Evolutionary conservation across 2,329 filamentous ascomycete species (phyloP).

Genomic region (Cadophora sp.): DNA sequence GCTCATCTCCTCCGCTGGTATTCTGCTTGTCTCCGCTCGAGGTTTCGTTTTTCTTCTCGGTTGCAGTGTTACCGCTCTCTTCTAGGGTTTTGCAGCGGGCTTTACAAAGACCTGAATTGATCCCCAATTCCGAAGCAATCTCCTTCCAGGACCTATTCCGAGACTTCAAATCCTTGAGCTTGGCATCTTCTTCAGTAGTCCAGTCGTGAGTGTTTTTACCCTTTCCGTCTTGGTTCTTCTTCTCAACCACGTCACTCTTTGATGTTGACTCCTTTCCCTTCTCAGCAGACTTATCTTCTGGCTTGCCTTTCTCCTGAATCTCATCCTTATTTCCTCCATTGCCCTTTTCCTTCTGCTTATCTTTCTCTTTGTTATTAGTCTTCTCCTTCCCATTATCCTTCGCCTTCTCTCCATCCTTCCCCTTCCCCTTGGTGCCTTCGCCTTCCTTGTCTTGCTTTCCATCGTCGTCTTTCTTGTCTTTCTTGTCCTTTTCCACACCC

Average conservation of each 20-base stretch:
- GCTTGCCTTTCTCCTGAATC: slow-evolving; percentile 12
- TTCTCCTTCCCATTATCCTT: slow-evolving; percentile 16
- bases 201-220: slow-evolving; percentile 22
- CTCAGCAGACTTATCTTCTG: slow-evolving; percentile 12
- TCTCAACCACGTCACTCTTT: slow-evolving; percentile 4
- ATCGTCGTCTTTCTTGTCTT: slow-evolving; percentile 5
- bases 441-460: slow-evolving; percentile 10
- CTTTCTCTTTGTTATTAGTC: not conserved
- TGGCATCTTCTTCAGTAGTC: slow-evolving; percentile 39
- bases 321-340: slow-evolving; percentile 13
- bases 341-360: not conserved
- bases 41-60: not conserved
- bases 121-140: slow-evolving; percentile 26
- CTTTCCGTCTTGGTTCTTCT: slow-evolving; percentile 16
- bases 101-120: slow-evolving; percentile 7
- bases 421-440: not conserved
- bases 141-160: slow-evolving; percentile 34
- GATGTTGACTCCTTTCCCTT: not conserved
- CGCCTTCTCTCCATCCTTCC: not conserved
- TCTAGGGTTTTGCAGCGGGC: not conserved
- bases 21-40: slow-evolving; percentile 1
- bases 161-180: slow-evolving; percentile 38
- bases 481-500: slow-evolving; percentile 1
- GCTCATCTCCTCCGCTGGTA: not conserved
- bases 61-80: not conserved